Evolutionary conservation across 2,329 filamentous ascomycete species (phyloP), one percentile per base, ranked within the genome.

Genomic region (Ophiostoma ips): DNA sequence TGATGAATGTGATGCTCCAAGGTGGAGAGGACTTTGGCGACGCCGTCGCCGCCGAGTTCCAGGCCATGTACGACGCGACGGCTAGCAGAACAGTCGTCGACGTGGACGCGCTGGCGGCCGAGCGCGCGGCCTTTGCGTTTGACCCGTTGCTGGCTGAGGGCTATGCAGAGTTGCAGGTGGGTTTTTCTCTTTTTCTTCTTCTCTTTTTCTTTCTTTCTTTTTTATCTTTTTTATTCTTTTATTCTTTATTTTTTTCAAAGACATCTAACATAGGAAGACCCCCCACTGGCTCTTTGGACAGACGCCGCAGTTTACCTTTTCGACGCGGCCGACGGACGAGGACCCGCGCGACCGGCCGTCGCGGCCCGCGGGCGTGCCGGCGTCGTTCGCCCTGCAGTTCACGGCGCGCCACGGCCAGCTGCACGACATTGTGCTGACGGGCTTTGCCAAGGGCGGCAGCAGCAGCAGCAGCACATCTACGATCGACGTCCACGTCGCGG

Each of bases 291-390:
- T 83, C 52, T 95, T 83, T 64, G 77, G 77, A 2, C 88, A 95
- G 66, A 95, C 89, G 2, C 89, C 89, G 1, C 81, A 82, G 50
- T 95, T 95, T 63, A 79, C 75, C 8, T 80, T 90, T 57, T 79
- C 77, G 3, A 80, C 75, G 3, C 68, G 75, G 62, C 66, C 81
- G 35, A 73, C 72, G 54, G 69, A 78, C 55, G 69, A 78, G 38
- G 71, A 84, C 64, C 68, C 76, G 50, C 67, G 79, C 50, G 65
- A 72, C 52, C 68, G 78, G 36, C 76, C 77, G 1, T 58, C 62
- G 0, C 53, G 76, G 12, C 73, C 76, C 1, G 60, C 66, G 12
- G 63, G 68, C 19, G 64, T 83, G 3, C 70, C 69, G 5, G 53
- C 36, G 1, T 6, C 61, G 59, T 66, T 70, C 52, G 58, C 55